A percentile compares a stretch with the other conserved stretches of the same genome.
Evolutionary conservation across 2,329 filamentous ascomycete genomes (phyloP).

Genomic region (Xylaria sp.): DNA sequence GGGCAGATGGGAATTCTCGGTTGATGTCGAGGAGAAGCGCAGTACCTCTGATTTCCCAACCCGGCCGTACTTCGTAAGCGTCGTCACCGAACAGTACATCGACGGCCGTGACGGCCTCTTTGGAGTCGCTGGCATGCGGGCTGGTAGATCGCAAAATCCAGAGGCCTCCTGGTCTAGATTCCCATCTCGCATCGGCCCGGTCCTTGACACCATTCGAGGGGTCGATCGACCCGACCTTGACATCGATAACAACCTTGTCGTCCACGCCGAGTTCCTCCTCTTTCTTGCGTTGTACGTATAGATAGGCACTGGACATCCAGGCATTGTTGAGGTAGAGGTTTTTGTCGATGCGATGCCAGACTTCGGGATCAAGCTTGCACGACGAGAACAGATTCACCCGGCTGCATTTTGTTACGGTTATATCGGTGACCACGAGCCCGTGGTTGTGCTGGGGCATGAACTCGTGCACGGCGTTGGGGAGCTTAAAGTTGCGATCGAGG

Average conservation of each 20-base stretch:
- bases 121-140: constrained; percentile 68
- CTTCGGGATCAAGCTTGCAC: constrained; percentile 64
- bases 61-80: constrained; percentile 79
- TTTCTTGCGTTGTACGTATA: constrained; percentile 77
- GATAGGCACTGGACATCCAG: constrained; percentile 70
- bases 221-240: constrained; percentile 67
- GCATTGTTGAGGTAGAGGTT: constrained; percentile 74
- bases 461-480: constrained; percentile 79
- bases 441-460: constrained; percentile 82
- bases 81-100: constrained; percentile 88
- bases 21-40: constrained; percentile 65
- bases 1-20: constrained; percentile 59
- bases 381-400: constrained; percentile 67
- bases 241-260: constrained; percentile 75
- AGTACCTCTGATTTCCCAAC: constrained; percentile 75
- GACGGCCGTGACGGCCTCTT: constrained; percentile 68
- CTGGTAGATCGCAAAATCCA: constrained; percentile 76
- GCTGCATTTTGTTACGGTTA: constrained; percentile 72
- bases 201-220: constrained; percentile 55
- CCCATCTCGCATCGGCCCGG: constrained; percentile 63
- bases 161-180: constrained; percentile 67
- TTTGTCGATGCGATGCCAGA: constrained; percentile 83
- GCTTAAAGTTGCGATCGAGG: constrained; percentile 82
- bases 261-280: constrained; percentile 72
- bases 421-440: constrained; percentile 78